These are phyloP conservation scores for Otatea glauca DNA, from an alignment of 176 grass and related monocot genomes.

Conservation along the genomic window DNA sequence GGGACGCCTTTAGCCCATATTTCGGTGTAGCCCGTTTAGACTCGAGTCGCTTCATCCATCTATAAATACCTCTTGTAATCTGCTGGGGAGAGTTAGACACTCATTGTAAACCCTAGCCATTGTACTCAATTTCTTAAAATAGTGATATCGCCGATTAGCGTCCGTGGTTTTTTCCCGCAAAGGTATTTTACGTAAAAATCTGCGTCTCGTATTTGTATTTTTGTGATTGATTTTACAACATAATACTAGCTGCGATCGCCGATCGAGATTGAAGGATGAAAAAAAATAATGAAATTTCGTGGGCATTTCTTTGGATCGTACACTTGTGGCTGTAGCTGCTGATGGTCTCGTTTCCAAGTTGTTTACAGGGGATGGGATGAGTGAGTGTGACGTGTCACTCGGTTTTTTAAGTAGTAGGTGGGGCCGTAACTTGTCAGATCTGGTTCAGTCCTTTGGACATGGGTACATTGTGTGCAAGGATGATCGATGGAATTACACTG, in stretches of 20 bases:
- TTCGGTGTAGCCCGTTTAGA: too few relatives aligned
- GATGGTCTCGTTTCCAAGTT: constrained; percentile 12
- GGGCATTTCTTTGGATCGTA: background rate
- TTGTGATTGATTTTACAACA: too few relatives aligned
- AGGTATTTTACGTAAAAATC: too few relatives aligned
- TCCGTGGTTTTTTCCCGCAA: too few relatives aligned
- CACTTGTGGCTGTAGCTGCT: background rate
- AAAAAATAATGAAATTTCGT: background rate
- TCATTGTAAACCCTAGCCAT: too few relatives aligned
- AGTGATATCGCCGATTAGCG: too few relatives aligned
- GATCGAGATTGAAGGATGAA: constrained; percentile 9
- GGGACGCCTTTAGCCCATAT: too few relatives aligned
- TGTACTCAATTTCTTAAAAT: too few relatives aligned
- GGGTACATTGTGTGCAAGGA: background rate
- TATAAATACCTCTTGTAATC: too few relatives aligned
- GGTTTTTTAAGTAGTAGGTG: constrained; percentile 24
- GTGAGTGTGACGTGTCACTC: constrained; percentile 15
- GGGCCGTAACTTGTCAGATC: constrained; percentile 6
- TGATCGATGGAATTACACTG: background rate
- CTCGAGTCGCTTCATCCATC: too few relatives aligned
- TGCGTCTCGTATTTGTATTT: too few relatives aligned
- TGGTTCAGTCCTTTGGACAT: background rate
- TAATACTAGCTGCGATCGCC: background rate
- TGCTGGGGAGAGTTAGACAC: too few relatives aligned
- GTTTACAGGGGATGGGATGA: constrained; percentile 26